A percentile compares a stretch with the other conserved stretches of the same genome.
These are phyloP conservation scores for Mycena amicta DNA, from an alignment of 768 basidiomycete genomes.

Conservation along the genomic window DNA sequence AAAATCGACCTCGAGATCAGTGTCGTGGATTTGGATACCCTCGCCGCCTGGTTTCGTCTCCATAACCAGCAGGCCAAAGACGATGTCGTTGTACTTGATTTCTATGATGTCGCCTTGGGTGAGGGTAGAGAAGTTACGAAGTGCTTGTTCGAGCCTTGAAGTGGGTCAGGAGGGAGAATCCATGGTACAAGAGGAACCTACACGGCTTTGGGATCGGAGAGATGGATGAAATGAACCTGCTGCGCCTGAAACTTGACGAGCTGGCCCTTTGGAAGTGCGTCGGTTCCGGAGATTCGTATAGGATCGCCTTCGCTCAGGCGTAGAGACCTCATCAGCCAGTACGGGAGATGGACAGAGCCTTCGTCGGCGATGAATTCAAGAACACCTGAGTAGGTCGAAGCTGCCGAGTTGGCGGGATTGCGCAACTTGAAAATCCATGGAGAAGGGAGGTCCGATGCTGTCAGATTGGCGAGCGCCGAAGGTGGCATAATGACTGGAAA, in stretches of 20 bases:
- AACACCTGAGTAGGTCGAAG: conserved; percentile 93
- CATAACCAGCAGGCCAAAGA: conserved; percentile 96
- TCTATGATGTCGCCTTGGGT: conserved; percentile 98
- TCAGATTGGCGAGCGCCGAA: conserved; percentile 87
- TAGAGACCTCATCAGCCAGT: conserved; percentile 99
- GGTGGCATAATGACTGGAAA: conserved; percentile 93
- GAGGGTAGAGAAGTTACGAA: conserved; percentile 89
- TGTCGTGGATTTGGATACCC: conserved; percentile 90
- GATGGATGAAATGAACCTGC: conserved; percentile 90
- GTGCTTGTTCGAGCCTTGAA: conserved; percentile 85
- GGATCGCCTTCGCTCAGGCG: conserved; percentile 93
- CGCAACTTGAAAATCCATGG: conserved; percentile 98
- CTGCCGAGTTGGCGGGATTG: conserved; percentile 83
- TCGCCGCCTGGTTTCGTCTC: conserved; percentile 84
- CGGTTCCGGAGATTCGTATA: conserved; percentile 87
- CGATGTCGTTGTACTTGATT: conserved; percentile 94
- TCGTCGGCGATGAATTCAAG: conserved; percentile 99
- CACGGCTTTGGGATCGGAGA: conserved; percentile 98
- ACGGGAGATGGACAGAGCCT: conserved; percentile 91
- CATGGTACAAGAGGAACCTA: conserved; percentile 46
- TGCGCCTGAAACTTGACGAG: conserved; percentile 97
- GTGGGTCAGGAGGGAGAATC: background rate
- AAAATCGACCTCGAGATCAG: conserved; percentile 98
- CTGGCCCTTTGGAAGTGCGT: conserved; percentile 90
- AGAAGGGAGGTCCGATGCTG: conserved; percentile 81